Base-by-base conservation (phyloP, 2,329 filamentous ascomycete species). In the Zymoseptoria tritici region DNA sequence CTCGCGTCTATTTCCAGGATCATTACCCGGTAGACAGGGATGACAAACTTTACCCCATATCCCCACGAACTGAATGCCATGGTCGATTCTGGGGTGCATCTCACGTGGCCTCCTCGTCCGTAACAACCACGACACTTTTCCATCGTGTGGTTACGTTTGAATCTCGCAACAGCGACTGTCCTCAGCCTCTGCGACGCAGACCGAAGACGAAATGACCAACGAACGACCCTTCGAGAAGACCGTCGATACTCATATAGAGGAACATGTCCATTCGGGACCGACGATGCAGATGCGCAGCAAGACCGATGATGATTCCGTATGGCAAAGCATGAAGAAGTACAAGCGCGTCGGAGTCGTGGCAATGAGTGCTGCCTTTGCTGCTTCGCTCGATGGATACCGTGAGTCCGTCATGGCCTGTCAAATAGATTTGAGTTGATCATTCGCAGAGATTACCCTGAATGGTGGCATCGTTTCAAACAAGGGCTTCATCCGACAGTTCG, bases 351-450 rank as follows among this genome's bases (percentile, higher is more conserved):
- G 71, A 0, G 19, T 66, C 24, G 71, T 78, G 22, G 75, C 74
- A 2, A 78, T 78, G 75, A 58, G 64, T 54, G 76, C 75, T 4
- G 74, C 76, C 0, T 79, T 78, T 55, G 73, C 71, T 53, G 76
- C 76, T 13, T 72, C 76, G 0, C 64, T 78, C 0, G 76, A 78
- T 65, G 76, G 76, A 2, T 78, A 78, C 57, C 76, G 72, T 50
- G 11, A 36, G 52, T 51, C 21, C 53, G 22, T n/a, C 51, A 31
- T 55, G 64, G 8, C 60, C 59, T 11, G 61, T 65, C 3, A 57
- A 60, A 21, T 59, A 67, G 54, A 60, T 60, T 6, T 72, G 9
- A 67, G 63, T 6, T 57, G 73, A 8, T 56, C 60, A 24, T 70
- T 69, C 49, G 58, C 42, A 57, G 57, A 62, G 46, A 72, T 68